A percentile compares a stretch with the other conserved stretches of the same genome.
Conservation (phyloP, 192 early-diverging fungal genomes). For the Coemansia sp. region DNA sequence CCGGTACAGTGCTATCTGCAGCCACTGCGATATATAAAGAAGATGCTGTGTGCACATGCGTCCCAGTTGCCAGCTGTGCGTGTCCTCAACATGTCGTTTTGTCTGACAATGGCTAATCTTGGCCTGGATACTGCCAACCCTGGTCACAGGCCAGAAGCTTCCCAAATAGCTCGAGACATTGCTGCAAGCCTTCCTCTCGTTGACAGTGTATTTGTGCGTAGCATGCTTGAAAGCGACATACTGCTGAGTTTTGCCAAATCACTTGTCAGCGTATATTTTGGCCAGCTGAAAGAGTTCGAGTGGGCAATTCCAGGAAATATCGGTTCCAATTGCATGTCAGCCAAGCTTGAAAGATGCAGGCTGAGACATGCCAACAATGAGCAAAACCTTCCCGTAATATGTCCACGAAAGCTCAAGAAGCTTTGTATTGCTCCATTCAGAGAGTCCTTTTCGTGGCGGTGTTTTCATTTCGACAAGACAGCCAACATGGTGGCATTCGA, state of each 20-base stretch:
- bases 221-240: not conserved
- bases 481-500: not conserved
- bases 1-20: not conserved
- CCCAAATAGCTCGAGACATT: not conserved
- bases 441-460: slow-evolving; percentile 3
- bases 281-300: not conserved
- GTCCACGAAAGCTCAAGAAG: not conserved
- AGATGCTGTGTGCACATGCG: not conserved
- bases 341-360: not conserved
- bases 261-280: not conserved
- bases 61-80: not conserved
- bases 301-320: not conserved
- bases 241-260: not conserved
- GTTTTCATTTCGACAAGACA: slow-evolving; percentile 2
- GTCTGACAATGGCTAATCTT: not conserved
- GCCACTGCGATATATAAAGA: not conserved
- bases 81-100: not conserved
- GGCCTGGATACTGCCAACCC: not conserved
- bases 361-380: slow-evolving; percentile 2
- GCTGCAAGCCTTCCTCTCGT: not conserved
- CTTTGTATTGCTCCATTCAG: not conserved
- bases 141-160: not conserved
- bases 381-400: not conserved
- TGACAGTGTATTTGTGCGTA: not conserved
- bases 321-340: not conserved